Evolutionary conservation across 768 basidiomycete genomes (phyloP).

Genomic region (Phallus indusiatus): DNA sequence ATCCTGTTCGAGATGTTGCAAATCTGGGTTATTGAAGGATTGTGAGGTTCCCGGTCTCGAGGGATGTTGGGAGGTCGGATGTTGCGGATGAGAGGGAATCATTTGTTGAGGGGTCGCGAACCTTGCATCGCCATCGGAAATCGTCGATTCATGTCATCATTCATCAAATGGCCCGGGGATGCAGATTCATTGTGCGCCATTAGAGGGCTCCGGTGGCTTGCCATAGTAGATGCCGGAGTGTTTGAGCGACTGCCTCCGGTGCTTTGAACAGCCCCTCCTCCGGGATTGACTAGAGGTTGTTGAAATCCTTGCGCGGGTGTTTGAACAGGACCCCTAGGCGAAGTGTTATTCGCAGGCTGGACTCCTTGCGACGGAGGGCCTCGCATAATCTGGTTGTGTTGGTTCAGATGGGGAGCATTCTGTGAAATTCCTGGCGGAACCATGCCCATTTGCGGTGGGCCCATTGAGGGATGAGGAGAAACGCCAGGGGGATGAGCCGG

Average conservation of each 20-base stretch:
- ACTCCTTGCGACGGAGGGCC: constrained; percentile 8
- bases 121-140: constrained; percentile 13
- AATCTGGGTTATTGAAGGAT: not conserved
- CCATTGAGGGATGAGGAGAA: constrained; percentile 17
- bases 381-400: constrained; percentile 34
- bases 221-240: constrained; percentile 37
- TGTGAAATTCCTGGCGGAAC: constrained; percentile 24
- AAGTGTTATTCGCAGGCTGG: not conserved
- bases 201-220: constrained; percentile 50
- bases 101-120: constrained; percentile 11
- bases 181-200: constrained; percentile 39
- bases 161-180: not conserved
- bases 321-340: constrained; percentile 26
- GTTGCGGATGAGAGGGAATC: constrained; percentile 12
- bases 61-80: not conserved
- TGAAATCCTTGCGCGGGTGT: constrained; percentile 35
- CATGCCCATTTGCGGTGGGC: constrained; percentile 35
- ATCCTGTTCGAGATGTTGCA: constrained; percentile 29
- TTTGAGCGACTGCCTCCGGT: constrained; percentile 55
- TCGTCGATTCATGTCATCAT: constrained; percentile 5
- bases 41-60: not conserved
- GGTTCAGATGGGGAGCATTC: constrained; percentile 39
- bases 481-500: constrained; percentile 38
- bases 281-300: constrained; percentile 19
- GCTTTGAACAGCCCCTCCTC: constrained; percentile 15